Conservation (phyloP, 495 filamentous ascomycete genomes). For the Emericellopsis terricola region DNA sequence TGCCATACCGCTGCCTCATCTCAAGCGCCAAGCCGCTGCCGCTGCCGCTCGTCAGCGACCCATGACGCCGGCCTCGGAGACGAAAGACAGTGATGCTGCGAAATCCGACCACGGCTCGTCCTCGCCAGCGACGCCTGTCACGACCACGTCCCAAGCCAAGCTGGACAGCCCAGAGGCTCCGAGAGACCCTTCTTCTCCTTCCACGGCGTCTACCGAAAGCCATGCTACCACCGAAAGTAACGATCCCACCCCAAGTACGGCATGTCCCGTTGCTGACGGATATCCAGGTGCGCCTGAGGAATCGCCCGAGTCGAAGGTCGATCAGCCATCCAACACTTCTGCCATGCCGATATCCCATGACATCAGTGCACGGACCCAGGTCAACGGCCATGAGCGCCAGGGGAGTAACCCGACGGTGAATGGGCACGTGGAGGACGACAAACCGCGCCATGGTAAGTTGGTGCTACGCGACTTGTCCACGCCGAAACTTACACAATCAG, state of each 20-base stretch:
- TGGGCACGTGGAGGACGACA: too few relatives aligned
- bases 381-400: too few relatives aligned
- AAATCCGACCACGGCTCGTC: neutral
- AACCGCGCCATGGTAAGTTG: too few relatives aligned
- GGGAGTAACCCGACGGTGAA: too few relatives aligned
- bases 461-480: too few relatives aligned
- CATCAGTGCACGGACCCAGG: too few relatives aligned
- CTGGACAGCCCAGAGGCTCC: neutral
- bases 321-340: too few relatives aligned
- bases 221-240: neutral
- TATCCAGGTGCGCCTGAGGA: too few relatives aligned
- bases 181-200: neutral
- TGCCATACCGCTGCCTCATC: slow-evolving; percentile 3
- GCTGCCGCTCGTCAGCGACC: neutral
- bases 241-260: neutral
- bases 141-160: neutral
- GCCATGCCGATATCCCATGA: too few relatives aligned
- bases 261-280: neutral
- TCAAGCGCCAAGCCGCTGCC: slow-evolving; percentile 3
- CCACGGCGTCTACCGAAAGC: neutral
- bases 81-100: neutral
- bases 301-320: too few relatives aligned
- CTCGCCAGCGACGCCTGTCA: neutral
- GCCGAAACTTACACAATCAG: too few relatives aligned
- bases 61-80: neutral